Evolutionary conservation across 805 yeast genomes (phyloP).

Genomic region (Spathaspora gorwiae): DNA sequence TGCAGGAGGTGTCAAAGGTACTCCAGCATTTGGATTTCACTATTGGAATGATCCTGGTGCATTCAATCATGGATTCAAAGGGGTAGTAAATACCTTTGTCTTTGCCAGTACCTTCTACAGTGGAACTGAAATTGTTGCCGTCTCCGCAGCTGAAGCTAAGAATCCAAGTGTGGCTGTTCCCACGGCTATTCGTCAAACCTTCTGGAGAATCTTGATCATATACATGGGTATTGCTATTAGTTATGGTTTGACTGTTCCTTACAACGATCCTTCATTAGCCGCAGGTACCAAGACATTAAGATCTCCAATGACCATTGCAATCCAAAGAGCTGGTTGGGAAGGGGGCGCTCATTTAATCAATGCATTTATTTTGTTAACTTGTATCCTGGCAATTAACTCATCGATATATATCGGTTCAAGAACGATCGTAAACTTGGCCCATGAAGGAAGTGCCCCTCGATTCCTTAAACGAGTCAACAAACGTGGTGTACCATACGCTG

Average conservation of each 20-base stretch:
- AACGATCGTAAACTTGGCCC: constrained; percentile 60
- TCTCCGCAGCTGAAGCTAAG: constrained; percentile 58
- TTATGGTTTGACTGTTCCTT: constrained; percentile 59
- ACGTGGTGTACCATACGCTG: constrained; percentile 61
- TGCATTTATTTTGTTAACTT: constrained; percentile 58
- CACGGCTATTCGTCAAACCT: constrained; percentile 51
- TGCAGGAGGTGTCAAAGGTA: constrained; percentile 41
- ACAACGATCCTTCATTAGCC: constrained; percentile 40
- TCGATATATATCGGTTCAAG: constrained; percentile 68
- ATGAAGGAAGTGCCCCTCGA: constrained; percentile 57
- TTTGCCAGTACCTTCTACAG: constrained; percentile 58
- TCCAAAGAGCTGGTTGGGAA: constrained; percentile 37
- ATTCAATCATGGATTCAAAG: constrained; percentile 45
- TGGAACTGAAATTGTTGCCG: constrained; percentile 54
- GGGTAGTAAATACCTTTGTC: constrained; percentile 54
- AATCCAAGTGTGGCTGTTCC: constrained; percentile 59
- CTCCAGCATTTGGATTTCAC: constrained; percentile 35
- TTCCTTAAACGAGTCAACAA: constrained; percentile 48
- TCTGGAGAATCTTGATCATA: constrained; percentile 49
- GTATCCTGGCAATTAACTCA: constrained; percentile 66
- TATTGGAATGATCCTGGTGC: constrained; percentile 43
- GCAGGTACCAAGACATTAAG: constrained; percentile 38
- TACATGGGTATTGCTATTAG: constrained; percentile 52
- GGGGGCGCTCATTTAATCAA: constrained; percentile 51
- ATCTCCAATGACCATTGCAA: constrained; percentile 40